Base-by-base conservation (phyloP, 441 rosid genomes). In the Euphorbia schlechtendalii region DNA sequence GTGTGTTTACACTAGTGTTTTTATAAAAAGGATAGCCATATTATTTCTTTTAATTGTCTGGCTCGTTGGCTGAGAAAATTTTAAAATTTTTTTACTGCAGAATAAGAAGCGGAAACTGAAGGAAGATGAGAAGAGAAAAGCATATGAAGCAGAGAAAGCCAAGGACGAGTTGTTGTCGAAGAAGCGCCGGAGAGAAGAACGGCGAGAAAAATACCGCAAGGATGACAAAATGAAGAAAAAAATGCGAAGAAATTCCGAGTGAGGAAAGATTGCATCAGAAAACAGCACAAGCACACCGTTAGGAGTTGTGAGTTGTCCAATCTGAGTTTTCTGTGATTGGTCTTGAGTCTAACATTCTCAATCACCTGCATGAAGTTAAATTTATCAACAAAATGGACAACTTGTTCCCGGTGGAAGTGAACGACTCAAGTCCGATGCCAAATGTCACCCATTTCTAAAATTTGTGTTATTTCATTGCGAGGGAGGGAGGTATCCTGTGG, bases 131-230 rank as follows among this genome's bases (percentile, higher is more conserved):
- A 89, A 84, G 81, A 84, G 78, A 78, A 82, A 80, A 63, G 69
- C 66, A 71, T 65, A 73, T 0, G 86, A 79, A 64, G 73, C 72
- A 55, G 81, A 87, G 80, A 89, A 68, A 78, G 86, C 87, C 4
- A 90, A 90, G 83, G 87, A 78, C 0, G 97, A 88, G 61, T 71
- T 75, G 70, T 36, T 81, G 71, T 75, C 70, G 1, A 82, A 76
- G 73, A 93, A 93, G 77, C 92, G 96, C 20, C 80, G 46, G 55
- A 87, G 96, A 73, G 97, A 87, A 70, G 90, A 86, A 74, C 73
- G 87, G 41, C 82, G 86, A 65, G 97, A 86, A 68, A 84, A 90
- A 65, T 88, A 84, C 65, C 71, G 96, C 20, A 76, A 24, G 55
- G 83, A 87, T 69, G 97, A 90, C 55, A 86, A 88, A 66, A 40